phyloP scores from a whole-genome alignment of 768 basidiomycete genomes.

The Lactarius pseudohatsudake region DNA sequence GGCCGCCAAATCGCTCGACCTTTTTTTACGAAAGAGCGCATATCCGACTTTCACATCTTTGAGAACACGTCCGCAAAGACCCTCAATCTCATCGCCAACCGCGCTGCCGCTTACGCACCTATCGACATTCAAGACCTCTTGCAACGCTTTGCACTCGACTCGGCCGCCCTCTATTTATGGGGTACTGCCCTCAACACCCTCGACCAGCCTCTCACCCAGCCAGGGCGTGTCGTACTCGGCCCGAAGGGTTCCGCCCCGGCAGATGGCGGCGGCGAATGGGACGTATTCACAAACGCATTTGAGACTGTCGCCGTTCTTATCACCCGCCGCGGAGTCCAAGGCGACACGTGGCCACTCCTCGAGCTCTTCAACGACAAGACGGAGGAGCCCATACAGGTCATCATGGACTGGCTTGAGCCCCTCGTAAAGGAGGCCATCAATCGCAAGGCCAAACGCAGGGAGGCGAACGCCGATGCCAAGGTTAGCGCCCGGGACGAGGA shows the following conservation, averaged over 20 bases:
- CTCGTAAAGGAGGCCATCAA: conserved; percentile 22
- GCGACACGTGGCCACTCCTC: conserved; percentile 28
- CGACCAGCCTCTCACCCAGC: conserved; percentile 39
- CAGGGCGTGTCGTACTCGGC: conserved; percentile 33
- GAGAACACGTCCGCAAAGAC: conserved; percentile 35
- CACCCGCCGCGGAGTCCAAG: conserved; percentile 26
- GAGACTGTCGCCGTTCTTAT: conserved; percentile 19
- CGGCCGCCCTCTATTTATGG: conserved; percentile 55
- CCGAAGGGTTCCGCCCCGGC: conserved; percentile 26
- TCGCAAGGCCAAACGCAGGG: conserved; percentile 21
- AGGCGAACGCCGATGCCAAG: conserved; percentile 9
- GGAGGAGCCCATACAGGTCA: conserved; percentile 23
- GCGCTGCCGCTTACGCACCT: conserved; percentile 3
- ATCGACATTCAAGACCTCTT: conserved; percentile 41
- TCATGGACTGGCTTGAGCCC: conserved; percentile 25
- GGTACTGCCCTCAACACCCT: conserved; percentile 45
- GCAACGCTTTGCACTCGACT: conserved; percentile 50
- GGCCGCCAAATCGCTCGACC: conserved; percentile 40
- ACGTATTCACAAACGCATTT: conserved; percentile 27
- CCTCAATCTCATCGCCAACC: conserved; percentile 24
- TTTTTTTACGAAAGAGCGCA: conserved; percentile 39
- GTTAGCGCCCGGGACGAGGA: conserved; percentile 23
- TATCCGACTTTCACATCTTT: conserved; percentile 39
- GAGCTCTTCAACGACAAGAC: conserved; percentile 30
- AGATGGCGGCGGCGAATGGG: conserved; percentile 25